phyloP scores from a whole-genome alignment of 73 alveolate genomes.

The Paramecium primaurelia region DNA sequence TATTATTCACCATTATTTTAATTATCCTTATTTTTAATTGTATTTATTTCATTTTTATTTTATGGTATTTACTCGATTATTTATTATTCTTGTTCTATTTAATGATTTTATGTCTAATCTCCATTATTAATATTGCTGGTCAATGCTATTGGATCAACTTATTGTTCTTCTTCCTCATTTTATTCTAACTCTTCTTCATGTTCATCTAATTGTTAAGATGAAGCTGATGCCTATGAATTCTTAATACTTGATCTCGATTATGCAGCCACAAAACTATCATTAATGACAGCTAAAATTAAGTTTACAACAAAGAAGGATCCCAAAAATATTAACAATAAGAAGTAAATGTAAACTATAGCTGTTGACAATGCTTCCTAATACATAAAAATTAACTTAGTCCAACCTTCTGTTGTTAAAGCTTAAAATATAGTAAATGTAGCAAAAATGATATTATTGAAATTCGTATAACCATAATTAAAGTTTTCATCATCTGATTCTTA shows the following conservation, averaged over 20 bases:
- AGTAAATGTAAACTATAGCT: constrained; percentile 50
- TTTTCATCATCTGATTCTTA: constrained; percentile 25
- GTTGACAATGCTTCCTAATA: constrained; percentile 52
- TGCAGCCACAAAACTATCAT: constrained; percentile 47
- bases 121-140: not conserved
- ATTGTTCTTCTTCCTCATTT: not conserved
- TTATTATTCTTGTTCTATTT: not conserved
- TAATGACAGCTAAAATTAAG: constrained; percentile 73
- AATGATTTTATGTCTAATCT: not conserved
- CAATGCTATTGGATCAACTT: not conserved
- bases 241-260: not conserved
- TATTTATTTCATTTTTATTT: not conserved
- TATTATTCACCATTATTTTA: not conserved
- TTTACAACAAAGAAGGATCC: constrained; percentile 72
- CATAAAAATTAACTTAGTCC: constrained; percentile 61
- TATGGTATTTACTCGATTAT: not conserved
- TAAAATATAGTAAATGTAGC: constrained; percentile 68
- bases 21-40: not conserved
- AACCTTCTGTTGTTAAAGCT: constrained; percentile 70
- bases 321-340: constrained; percentile 45
- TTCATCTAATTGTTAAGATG: not conserved
- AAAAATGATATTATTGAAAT: constrained; percentile 60
- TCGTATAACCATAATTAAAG: constrained; percentile 64
- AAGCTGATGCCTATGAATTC: not conserved
- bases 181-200: not conserved